Evolutionary conservation across 768 basidiomycete genomes (phyloP).

Genomic region (Boletus pseudopeckii): DNA sequence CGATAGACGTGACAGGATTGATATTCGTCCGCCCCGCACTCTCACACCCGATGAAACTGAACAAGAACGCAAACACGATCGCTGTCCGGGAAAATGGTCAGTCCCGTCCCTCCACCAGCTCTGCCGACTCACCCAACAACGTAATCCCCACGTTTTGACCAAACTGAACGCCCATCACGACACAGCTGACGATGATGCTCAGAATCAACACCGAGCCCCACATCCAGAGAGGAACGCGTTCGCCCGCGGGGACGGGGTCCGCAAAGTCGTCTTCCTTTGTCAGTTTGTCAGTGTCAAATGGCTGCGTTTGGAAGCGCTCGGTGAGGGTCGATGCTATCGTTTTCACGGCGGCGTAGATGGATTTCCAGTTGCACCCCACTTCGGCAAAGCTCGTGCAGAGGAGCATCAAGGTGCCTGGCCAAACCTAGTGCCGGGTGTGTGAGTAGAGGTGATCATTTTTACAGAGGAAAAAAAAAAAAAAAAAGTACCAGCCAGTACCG

Average conservation of each 20-base stretch:
- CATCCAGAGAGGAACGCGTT: slow-evolving; percentile 54
- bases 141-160: slow-evolving; percentile 45
- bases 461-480: background rate
- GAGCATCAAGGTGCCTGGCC: slow-evolving; percentile 43
- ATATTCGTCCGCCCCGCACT: slow-evolving; percentile 57
- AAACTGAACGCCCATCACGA: slow-evolving; percentile 53
- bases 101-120: no score
- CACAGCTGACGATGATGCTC: slow-evolving; percentile 47
- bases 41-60: slow-evolving; percentile 67
- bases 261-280: slow-evolving; percentile 37
- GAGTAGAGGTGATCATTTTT: background rate
- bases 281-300: slow-evolving; percentile 1
- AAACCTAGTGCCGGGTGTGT: slow-evolving; percentile 14
- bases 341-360: slow-evolving; percentile 10
- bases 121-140: slow-evolving; percentile 21
- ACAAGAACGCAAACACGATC: slow-evolving; percentile 58
- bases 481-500: slow-evolving; percentile 49
- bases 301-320: slow-evolving; percentile 2
- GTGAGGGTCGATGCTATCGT: slow-evolving; percentile 1
- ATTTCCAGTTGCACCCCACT: slow-evolving; percentile 25
- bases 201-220: slow-evolving; percentile 50
- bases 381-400: slow-evolving; percentile 43
- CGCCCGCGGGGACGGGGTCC: slow-evolving; percentile 50
- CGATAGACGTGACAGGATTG: slow-evolving; percentile 57
- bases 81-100: slow-evolving; percentile 17